Evolutionary conservation across 306 rosid genomes (phyloP).

Genomic region (Prunus mira): DNA sequence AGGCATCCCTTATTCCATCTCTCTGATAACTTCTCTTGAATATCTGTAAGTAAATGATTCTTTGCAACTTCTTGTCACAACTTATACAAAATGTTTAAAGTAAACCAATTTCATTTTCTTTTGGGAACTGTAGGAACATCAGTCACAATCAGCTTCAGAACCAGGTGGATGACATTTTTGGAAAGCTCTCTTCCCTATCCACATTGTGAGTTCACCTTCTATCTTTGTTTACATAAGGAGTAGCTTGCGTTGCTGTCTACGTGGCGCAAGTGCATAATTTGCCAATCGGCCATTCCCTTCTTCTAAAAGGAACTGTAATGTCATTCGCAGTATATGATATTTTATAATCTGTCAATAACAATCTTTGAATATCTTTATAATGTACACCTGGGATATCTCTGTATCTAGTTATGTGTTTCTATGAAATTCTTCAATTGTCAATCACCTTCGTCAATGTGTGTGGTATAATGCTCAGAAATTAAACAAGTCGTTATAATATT

Average conservation of each 20-base stretch:
- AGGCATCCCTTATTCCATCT: constrained; percentile 61
- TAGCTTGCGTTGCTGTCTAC: not conserved
- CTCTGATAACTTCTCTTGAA: constrained; percentile 50
- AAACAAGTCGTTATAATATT: not conserved
- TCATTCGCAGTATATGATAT: not conserved
- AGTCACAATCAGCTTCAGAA: constrained; percentile 82
- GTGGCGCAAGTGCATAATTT: constrained; percentile 17
- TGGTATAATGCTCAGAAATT: no score
- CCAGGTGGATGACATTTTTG: constrained; percentile 46
- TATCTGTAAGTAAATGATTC: constrained; percentile 59
- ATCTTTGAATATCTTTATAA: not conserved
- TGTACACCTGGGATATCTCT: constrained; percentile 9
- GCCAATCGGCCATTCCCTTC: not conserved
- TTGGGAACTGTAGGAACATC: constrained; percentile 58
- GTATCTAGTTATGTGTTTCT: not conserved
- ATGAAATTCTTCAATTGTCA: not conserved
- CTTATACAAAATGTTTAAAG: constrained; percentile 15
- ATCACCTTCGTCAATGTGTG: not conserved
- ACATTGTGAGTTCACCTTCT: constrained; percentile 57
- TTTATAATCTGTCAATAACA: not conserved
- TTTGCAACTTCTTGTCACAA: constrained; percentile 17
- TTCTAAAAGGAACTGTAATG: not conserved
- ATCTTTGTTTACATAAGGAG: constrained; percentile 7
- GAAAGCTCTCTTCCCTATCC: constrained; percentile 68
- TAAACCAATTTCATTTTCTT: constrained; percentile 16